Evolutionary conservation across 2,329 filamentous ascomycete genomes (phyloP), one percentile per base, ranked within the genome.

Genomic region (Mycogone perniciosa): DNA sequence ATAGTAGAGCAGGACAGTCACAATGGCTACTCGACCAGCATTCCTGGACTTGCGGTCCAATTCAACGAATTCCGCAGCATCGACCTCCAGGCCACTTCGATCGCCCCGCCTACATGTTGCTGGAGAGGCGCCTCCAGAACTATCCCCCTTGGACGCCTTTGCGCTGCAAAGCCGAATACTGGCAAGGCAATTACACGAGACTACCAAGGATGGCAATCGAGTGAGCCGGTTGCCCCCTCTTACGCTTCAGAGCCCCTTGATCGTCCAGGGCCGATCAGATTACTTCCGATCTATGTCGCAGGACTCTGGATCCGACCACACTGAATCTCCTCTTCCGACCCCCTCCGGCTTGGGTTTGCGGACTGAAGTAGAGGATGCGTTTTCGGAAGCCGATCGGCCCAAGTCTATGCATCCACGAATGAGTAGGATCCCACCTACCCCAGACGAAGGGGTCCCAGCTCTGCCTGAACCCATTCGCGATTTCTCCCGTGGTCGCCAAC

Each of bases 81-180:
- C 71, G 45, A 59, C 71, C 8, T 63, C 73, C 13, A 76, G 76
- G 49, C 78, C 81, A n/a, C 69, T 85, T 33, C 76, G 77, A 56
- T 90, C 87, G n/a, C 86, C 87, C 39, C 84, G 86, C 55, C 73
- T 89, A 53, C 86, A 90, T 67, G 77, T 88, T 51, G 86, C 86
- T 51, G 88, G 88, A 55, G 88, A 92, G 60, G 80, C 87, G 1
- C 92, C 93, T 20, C 93, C 93, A 5, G 88, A 93, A 47, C 77
- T 97, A 51, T 97, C 93, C 6, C 93, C 93, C 8, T 80, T 99
- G 57, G 93, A 99, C 76, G 92, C 92, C 44, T 95, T 99, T 65
- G 92, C 92, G 26, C 79, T 92, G 55, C 92, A 97, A 65, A 95
- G 91, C 60, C 85, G 92, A 52, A 73, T 95, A 60, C 79, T 99